Percentiles rank a stretch among this genome's conserved stretches.
phyloP scores from a whole-genome alignment of 768 basidiomycete genomes.

The Neoboletus brunneissimus region DNA sequence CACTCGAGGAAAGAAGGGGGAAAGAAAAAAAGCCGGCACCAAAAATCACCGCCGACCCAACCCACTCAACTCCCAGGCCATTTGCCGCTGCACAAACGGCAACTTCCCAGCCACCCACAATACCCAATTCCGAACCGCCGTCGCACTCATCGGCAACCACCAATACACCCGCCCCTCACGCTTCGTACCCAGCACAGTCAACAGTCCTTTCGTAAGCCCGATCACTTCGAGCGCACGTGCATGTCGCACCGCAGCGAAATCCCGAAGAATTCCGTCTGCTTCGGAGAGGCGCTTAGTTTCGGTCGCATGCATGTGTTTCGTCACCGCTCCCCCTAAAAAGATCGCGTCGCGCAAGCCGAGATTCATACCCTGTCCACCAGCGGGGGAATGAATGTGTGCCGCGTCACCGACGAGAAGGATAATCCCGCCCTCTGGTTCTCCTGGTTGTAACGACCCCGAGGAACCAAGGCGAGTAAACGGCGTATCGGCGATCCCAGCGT shows the following conservation, averaged over 20 bases:
- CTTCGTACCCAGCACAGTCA: conserved; percentile 23
- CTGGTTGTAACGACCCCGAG: neutral
- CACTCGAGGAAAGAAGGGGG: neutral
- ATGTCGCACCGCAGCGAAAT: conserved; percentile 37
- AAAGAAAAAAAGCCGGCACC: too few species aligned
- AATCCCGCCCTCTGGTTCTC: conserved; percentile 13
- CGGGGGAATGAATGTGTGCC: conserved; percentile 53
- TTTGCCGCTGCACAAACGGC: conserved; percentile 12
- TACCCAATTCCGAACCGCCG: conserved; percentile 26
- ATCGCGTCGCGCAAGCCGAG: conserved; percentile 54
- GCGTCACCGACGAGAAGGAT: conserved; percentile 44
- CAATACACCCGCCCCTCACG: conserved; percentile 7
- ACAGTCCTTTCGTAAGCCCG: conserved; percentile 37
- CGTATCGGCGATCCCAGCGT: conserved; percentile 43
- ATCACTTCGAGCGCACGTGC: conserved; percentile 43
- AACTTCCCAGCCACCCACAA: conserved; percentile 26
- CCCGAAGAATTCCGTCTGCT: conserved; percentile 34
- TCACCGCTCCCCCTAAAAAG: conserved; percentile 41
- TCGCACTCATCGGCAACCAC: conserved; percentile 31
- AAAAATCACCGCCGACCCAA: conserved; percentile 21
- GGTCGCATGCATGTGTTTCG: conserved; percentile 32
- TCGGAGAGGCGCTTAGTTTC: conserved; percentile 9
- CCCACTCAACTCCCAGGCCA: conserved; percentile 29
- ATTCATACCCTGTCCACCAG: conserved; percentile 60
- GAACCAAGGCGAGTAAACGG: conserved; percentile 34